Base-by-base conservation (phyloP, 2,329 filamentous ascomycete species). In the Talaromyces sp. region DNA sequence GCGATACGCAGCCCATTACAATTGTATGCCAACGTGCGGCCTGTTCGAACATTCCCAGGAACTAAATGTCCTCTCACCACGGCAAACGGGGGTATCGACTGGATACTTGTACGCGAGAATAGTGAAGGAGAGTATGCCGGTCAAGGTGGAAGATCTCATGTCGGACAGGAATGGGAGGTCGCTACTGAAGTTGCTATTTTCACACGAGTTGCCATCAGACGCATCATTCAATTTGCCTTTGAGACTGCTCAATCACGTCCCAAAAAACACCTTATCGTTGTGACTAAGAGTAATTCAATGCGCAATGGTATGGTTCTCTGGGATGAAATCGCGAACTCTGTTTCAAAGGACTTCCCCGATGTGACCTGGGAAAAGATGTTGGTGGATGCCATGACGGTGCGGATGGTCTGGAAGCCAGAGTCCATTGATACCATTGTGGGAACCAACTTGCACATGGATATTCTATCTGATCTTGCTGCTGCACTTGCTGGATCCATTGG, bases 401-500 rank as follows among this genome's bases (percentile, higher is more conserved):
- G 79, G 13, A 82, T 82, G 80, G 78, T 82, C 1, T 58, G 76
- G n/a, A 75, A 80, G 40, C 79, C 79, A 0, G 66, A 77, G 37
- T 75, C 71, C 1, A 51, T 82, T 9, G 80, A 82, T 55, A 82
- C 79, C 0, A 80, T 82, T 44, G 80, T 82, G 19, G 80, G 79
- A 1, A 82, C 80, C 2, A 82, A 82, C 53, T 57, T 82, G 52
- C 65, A 80, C 70, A 85, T 84, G 36, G 86, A 88, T 51, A 87
- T 88, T 47, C 76, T 89, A 3, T 87, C 85, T 0, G 86, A 89
- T 61, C 75, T 89, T 29, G 87, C 86, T 2, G 86, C 87, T 9
- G 85, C 85, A 0, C 72, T 89, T 5, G 86, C 86, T 1, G 86
- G 86, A 0, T 86, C 82, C 1, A 89, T 89, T 55, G 86, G 87